These are phyloP conservation scores for Daucus carota DNA, from an alignment of 129 eudicot genomes.

Conservation along the genomic window DH1_v3.0 NC_030386.2:29137001-29137500, in stretches of 20 bases:
- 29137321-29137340: slow-evolving; percentile 65
- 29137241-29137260: slow-evolving; percentile 61
- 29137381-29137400: slow-evolving; percentile 63
- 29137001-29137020: not conserved
- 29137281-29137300: slow-evolving; percentile 49
- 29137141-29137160: slow-evolving; percentile 12
- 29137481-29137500: slow-evolving; percentile 50
- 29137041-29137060: not conserved
- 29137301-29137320: slow-evolving; percentile 64
- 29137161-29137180: slow-evolving; percentile 6
- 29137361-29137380: slow-evolving; percentile 45
- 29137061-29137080: not conserved
- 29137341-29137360: slow-evolving; percentile 45
- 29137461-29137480: slow-evolving; percentile 56
- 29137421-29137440: slow-evolving; percentile 51
- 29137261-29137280: slow-evolving; percentile 52
- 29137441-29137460: slow-evolving; percentile 71
- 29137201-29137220: slow-evolving; percentile 73
- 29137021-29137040: not conserved
- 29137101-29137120: not conserved
- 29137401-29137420: slow-evolving; percentile 60
- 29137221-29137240: slow-evolving; percentile 59
- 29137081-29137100: not conserved
- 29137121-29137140: slow-evolving; percentile 1
- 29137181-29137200: slow-evolving; percentile 13